Evolutionary conservation across 176 grass and related monocot genomes (phyloP).

Genomic region (Oryza meyeriana): DNA sequence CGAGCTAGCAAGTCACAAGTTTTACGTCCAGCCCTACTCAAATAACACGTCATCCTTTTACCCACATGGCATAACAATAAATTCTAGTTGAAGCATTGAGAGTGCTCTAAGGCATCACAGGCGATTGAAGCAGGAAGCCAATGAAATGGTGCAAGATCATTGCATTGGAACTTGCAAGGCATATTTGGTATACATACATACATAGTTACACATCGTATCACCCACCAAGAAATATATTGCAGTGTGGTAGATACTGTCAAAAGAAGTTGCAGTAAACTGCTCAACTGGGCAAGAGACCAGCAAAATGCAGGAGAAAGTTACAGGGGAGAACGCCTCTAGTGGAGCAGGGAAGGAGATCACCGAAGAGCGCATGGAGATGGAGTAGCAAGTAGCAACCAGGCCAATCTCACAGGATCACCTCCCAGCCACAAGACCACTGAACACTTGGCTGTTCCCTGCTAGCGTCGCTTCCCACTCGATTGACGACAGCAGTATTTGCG

Average conservation of each 20-base stretch:
- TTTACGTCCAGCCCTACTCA: too few relatives aligned
- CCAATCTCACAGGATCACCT: slow-evolving; percentile 48
- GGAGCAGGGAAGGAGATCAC: neutral
- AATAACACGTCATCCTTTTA: too few relatives aligned
- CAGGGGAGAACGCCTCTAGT: neutral
- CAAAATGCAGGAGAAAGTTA: neutral
- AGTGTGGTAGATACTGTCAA: slow-evolving; percentile 7
- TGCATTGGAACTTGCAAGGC: slow-evolving; percentile 10
- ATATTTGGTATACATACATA: slow-evolving; percentile 33
- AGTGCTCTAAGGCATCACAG: neutral
- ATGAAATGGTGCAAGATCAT: neutral
- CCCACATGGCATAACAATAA: too few relatives aligned
- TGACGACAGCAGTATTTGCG: slow-evolving; percentile 91
- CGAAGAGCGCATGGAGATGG: neutral
- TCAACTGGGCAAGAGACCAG: slow-evolving; percentile 38
- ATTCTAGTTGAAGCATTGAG: too few relatives aligned
- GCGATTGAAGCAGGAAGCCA: neutral
- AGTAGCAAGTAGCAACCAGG: slow-evolving; percentile 12
- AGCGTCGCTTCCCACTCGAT: slow-evolving; percentile 88
- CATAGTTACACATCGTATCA: slow-evolving; percentile 35
- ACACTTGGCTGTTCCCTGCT: slow-evolving; percentile 92
- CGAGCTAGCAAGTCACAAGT: too few relatives aligned
- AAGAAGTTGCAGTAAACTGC: slow-evolving; percentile 2
- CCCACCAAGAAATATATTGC: slow-evolving; percentile 19
- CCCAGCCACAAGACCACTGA: slow-evolving; percentile 94